Evolutionary conservation across 345 rosid species (phyloP).

Genomic region (Lumnitzera littorea): DNA sequence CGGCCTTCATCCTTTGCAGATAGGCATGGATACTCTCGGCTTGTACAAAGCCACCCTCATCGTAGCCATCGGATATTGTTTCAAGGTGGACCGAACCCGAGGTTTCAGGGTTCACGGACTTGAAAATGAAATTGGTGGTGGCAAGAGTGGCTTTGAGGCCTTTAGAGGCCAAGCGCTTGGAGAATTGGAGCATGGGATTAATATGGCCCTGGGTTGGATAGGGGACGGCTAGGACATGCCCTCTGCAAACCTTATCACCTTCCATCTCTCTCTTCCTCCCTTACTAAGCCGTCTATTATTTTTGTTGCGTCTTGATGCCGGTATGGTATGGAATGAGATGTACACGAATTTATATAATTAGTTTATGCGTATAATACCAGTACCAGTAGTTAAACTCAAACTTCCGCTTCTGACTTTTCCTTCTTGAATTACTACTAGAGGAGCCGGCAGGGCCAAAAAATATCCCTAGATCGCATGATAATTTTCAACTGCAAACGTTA

Average conservation of each 20-base stretch:
- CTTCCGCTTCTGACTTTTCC: too few species aligned
- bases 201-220: conserved; percentile 42
- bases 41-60: conserved; percentile 17
- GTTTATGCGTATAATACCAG: too few species aligned
- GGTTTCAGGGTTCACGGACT: conserved; percentile 11
- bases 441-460: too few species aligned
- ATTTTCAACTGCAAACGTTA: too few species aligned
- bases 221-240: conserved; percentile 26
- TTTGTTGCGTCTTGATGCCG: background rate
- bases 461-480: too few species aligned
- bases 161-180: conserved; percentile 37
- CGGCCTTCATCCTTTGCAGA: conserved; percentile 22
- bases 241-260: conserved; percentile 7
- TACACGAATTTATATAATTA: background rate
- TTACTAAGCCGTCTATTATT: too few species aligned
- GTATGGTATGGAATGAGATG: background rate
- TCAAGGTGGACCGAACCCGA: conserved; percentile 18
- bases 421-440: too few species aligned
- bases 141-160: conserved; percentile 29
- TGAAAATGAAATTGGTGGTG: conserved; percentile 27
- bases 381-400: too few species aligned
- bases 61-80: conserved; percentile 36
- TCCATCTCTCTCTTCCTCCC: background rate
- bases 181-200: conserved; percentile 40
- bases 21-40: conserved; percentile 23